phyloP scores from a whole-genome alignment of 148 eudicot species.

The Suaeda aralocaspica region DNA sequence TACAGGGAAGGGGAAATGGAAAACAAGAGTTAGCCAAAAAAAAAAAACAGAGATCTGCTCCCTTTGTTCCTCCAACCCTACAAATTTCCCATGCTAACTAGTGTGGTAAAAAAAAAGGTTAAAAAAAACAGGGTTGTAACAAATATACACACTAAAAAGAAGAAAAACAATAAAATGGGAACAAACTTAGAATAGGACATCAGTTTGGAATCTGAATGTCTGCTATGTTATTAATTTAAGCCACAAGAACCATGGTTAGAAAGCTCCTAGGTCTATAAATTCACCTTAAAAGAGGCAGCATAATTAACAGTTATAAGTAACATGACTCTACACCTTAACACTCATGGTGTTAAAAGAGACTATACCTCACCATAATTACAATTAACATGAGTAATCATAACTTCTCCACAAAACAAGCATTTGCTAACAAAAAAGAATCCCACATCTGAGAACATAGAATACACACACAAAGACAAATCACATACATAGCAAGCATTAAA shows the following conservation, averaged over 20 bases:
- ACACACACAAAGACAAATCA: neutral
- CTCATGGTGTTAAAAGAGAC: neutral
- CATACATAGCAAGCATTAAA: neutral
- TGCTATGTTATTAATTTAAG: neutral
- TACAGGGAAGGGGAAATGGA: neutral
- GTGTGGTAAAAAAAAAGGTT: too few species aligned
- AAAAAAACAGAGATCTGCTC: neutral
- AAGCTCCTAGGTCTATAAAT: neutral
- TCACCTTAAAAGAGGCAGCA: neutral
- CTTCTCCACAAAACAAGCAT: neutral
- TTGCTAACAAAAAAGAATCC: neutral
- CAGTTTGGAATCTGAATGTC: neutral
- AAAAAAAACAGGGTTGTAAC: too few species aligned
- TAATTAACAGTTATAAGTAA: neutral
- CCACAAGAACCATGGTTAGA: neutral
- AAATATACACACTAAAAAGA: neutral
- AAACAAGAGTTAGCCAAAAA: neutral
- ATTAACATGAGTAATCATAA: neutral
- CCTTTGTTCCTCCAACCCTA: neutral
- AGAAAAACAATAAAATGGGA: neutral
- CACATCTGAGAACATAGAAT: neutral
- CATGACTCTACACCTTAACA: neutral
- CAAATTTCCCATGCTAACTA: neutral
- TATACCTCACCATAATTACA: neutral
- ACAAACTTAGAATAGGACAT: neutral